phyloP scores from a whole-genome alignment of 257 asterid genomes.

The Capsicum baccatum region DNA sequence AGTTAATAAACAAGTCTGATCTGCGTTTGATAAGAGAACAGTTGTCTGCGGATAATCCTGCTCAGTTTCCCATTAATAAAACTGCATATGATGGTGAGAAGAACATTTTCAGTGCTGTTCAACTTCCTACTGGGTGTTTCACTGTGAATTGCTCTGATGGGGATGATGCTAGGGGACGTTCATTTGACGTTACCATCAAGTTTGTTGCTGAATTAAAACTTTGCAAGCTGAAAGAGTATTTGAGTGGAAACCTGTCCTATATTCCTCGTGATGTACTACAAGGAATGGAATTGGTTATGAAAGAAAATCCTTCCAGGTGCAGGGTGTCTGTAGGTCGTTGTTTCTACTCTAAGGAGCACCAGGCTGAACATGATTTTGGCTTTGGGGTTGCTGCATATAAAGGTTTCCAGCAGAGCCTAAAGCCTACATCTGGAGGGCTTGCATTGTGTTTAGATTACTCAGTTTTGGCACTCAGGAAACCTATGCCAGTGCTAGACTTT shows the following conservation, averaged over 20 bases:
- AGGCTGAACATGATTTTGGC: conserved; percentile 37
- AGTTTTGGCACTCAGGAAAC: conserved; percentile 55
- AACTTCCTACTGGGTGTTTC: conserved; percentile 48
- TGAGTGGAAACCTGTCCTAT: conserved; percentile 41
- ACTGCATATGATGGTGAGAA: conserved; percentile 72
- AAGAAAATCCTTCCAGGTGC: conserved; percentile 60
- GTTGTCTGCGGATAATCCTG: conserved; percentile 39
- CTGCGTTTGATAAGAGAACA: conserved; percentile 48
- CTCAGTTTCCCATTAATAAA: conserved; percentile 45
- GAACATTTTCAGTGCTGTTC: conserved; percentile 61
- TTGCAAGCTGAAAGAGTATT: conserved; percentile 54
- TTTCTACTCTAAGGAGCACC: conserved; percentile 46
- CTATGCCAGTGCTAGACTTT: conserved; percentile 54
- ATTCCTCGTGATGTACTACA: conserved; percentile 68
- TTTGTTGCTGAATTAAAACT: conserved; percentile 50
- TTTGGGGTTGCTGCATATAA: conserved; percentile 58
- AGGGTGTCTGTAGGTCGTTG: conserved; percentile 51
- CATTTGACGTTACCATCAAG: conserved; percentile 48
- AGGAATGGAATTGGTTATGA: conserved; percentile 74
- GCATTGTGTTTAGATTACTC: conserved; percentile 66
- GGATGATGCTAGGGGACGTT: conserved; percentile 43
- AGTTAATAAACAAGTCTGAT: conserved; percentile 43
- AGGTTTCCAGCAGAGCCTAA: conserved; percentile 69
- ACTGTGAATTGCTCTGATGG: conserved; percentile 49
- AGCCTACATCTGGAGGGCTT: conserved; percentile 62